Base-by-base conservation (phyloP, 2,329 filamentous ascomycete species). In the Diplodia mutila region DNA sequence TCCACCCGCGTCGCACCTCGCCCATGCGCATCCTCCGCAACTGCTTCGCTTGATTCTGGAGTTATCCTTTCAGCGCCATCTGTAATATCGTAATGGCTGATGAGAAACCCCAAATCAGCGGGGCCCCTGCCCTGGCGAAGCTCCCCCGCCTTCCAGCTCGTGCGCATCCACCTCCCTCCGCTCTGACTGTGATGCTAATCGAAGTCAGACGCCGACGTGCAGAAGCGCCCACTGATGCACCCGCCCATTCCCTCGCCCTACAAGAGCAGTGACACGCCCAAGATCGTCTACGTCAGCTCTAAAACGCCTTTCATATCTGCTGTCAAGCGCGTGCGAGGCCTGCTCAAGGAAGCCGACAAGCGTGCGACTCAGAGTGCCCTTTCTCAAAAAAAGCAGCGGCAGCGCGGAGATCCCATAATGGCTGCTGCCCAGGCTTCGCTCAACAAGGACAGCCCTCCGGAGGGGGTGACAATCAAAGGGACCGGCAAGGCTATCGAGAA, bases 401-500 rank as follows among this genome's bases (percentile, higher is more conserved):
- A 61, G 48, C 55, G 72, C 53, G 71, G 72, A 16, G 61, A 69
- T 21, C 49, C 66, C 5, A 65, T 67, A 39, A 71, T 65, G 68
- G 76, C 77, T 11, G 52, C 68, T n/a, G 76, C 77, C 3, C 80
- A 81, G 53, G 78, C 82, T 16, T 74, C 76, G 49, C 73, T 80
- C 5, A 70, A 70, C 51, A 68, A 69, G 29, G 66, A 57, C 0
- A 61, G 71, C 29, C 71, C 72, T 71, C 71, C 68, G 37, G 86
- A 88, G 71, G 80, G 83, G 23, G 88, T 91, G 4, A 80, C 85
- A 16, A 76, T 92, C 1, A 83, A 90, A 65, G 90, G 87, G 8
- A 89, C 89, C 0, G 90, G 90, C 1, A 85, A 84, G 71, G 90
- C 90, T 8, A 88, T 93, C 34, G 82, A 85, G 69, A 88, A 87